Conservation (phyloP, 257 asterid genomes). For the Lycium barbarum region DNA sequence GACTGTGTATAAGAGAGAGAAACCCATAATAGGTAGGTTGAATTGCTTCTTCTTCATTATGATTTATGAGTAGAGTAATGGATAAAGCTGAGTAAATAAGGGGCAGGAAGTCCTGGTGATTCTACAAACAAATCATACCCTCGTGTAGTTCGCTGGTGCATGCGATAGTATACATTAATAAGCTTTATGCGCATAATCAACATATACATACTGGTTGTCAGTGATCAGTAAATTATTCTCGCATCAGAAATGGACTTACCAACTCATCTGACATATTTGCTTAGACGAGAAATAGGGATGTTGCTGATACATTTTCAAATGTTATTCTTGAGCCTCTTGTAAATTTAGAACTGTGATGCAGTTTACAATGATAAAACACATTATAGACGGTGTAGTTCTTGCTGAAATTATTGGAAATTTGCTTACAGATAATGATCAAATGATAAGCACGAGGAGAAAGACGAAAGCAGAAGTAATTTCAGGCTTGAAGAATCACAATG, state of each 20-base stretch:
- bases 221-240: no score
- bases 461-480: constrained; percentile 48
- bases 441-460: constrained; percentile 56
- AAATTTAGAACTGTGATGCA: not conserved
- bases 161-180: not conserved
- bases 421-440: constrained; percentile 70
- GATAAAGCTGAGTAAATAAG: not conserved
- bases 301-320: not conserved
- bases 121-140: not conserved
- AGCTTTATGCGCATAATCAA: not conserved
- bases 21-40: not conserved
- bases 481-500: constrained; percentile 45
- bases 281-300: not conserved
- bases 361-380: not conserved
- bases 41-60: not conserved
- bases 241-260: not conserved
- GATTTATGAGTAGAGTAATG: not conserved
- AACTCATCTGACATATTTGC: constrained; percentile 17
- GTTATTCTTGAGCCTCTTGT: not conserved
- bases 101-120: not conserved
- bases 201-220: not conserved
- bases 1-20: not conserved
- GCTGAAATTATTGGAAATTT: constrained; percentile 20
- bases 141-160: not conserved
- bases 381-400: not conserved